Evolutionary conservation across 192 early-diverging fungal species (phyloP).

Genomic region (Podila epigama): DNA sequence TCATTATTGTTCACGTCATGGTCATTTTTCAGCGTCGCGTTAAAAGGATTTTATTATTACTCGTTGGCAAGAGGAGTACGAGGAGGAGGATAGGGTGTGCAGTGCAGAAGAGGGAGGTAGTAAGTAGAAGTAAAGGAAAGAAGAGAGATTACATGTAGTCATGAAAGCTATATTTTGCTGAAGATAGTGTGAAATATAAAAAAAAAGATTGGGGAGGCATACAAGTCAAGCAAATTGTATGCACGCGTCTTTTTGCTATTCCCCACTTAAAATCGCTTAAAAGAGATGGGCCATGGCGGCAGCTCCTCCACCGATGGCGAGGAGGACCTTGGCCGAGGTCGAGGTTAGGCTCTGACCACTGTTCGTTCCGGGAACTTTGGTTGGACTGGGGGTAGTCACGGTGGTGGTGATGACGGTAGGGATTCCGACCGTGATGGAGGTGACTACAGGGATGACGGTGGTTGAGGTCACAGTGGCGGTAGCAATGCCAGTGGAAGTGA

Average conservation of each 20-base stretch:
- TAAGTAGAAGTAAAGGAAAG: too few relatives aligned
- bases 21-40: too few relatives aligned
- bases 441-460: slow-evolving; percentile 1
- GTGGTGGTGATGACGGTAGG: slow-evolving; percentile 17
- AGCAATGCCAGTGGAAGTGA: not conserved
- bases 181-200: too few relatives aligned
- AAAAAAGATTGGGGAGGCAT: not conserved
- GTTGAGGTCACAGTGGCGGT: slow-evolving; percentile 9
- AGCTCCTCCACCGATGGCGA: slow-evolving; percentile 19
- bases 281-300: slow-evolving; percentile 15
- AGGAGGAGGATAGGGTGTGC: too few relatives aligned
- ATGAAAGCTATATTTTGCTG: not conserved
- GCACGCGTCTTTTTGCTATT: not conserved
- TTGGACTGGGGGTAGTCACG: not conserved
- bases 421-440: slow-evolving; percentile 1
- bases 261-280: not conserved
- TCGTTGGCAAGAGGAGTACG: too few relatives aligned
- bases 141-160: not conserved
- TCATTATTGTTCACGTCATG: too few relatives aligned
- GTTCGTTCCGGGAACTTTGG: not conserved
- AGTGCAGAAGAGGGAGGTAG: too few relatives aligned
- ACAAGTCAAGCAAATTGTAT: too few relatives aligned
- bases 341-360: slow-evolving; percentile 8
- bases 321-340: slow-evolving; percentile 8
- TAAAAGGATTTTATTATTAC: too few relatives aligned